A percentile compares a stretch with the other conserved stretches of the same genome.
Conservation (phyloP, 106 monocot genomes). For the Vanilla planifolia region DNA sequence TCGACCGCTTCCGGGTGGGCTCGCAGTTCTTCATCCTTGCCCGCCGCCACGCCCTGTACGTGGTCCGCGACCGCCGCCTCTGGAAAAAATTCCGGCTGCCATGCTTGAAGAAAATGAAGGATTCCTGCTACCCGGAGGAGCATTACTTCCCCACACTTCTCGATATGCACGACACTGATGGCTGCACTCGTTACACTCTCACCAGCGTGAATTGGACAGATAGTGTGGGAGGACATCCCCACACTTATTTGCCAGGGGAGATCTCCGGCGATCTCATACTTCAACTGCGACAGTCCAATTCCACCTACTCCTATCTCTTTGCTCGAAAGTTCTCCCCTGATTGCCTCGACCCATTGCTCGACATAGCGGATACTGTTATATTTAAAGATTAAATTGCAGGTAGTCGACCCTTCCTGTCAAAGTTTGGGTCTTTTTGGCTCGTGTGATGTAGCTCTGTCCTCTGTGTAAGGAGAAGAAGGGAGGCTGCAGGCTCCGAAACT, state of each 20-base stretch:
- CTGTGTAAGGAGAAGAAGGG: neutral
- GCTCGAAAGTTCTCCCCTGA: constrained; percentile 74
- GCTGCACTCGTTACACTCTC: constrained; percentile 59
- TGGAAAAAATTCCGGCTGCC: constrained; percentile 87
- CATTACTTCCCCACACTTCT: constrained; percentile 94
- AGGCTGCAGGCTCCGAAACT: neutral
- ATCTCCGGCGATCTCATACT: constrained; percentile 37
- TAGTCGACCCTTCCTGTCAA: neutral
- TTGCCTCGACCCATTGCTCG: constrained; percentile 48
- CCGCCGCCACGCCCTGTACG: constrained; percentile 55
- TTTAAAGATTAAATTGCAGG: constrained; percentile 33
- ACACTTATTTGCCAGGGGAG: constrained; percentile 48
- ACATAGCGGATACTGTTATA: constrained; percentile 53
- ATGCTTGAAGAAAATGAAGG: constrained; percentile 37
- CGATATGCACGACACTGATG: constrained; percentile 62
- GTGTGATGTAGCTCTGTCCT: too few species aligned
- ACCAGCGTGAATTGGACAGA: constrained; percentile 92
- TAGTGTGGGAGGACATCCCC: constrained; percentile 74
- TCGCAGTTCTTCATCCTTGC: constrained; percentile 90
- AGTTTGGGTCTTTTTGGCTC: neutral
- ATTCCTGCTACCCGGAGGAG: constrained; percentile 93
- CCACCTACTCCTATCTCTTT: constrained; percentile 52
- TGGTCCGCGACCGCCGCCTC: constrained; percentile 60
- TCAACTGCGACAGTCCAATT: constrained; percentile 61
- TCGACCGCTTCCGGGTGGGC: constrained; percentile 58